Base-by-base conservation (phyloP, 768 basidiomycete genomes). In the Termitomyces bulborhizus region DNA sequence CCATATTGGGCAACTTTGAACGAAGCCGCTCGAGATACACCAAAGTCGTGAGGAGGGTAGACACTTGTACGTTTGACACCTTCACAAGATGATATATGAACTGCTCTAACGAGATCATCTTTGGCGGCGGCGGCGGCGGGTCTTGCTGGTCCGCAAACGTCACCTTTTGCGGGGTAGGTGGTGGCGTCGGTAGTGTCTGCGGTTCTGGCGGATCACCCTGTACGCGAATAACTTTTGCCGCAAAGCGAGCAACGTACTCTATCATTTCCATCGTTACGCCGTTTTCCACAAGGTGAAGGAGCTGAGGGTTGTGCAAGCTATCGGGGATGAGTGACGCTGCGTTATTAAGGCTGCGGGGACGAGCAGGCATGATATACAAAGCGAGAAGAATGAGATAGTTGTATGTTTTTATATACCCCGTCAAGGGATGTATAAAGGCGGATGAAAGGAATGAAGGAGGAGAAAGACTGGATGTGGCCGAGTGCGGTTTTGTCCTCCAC, bases 11-110 rank as follows among this genome's bases (percentile, higher is more conserved):
- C 44, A 98, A 73, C 72, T 87, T 93, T 34, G 76, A 67, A 46
- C 85, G 84, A 51, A 99, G 78, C 36, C 96, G 83, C 60, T 95
- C 88, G 60, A 99, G 85, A 73, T 95, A 98, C 60, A 96, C 77
- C 66, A 98, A 78, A 32, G 94, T 97, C 34, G 90, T 84, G 50
- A 97, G 84, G 52, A 99, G 78, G 21, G 94, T 98, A 27, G 92
- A 79, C 6, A 92, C 90, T 68, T 93, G 92, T 46, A 98, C 93
- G 65, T 93, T 90, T 41, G 90, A 90, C 66, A 80, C 79, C 58
- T 83, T 76, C 59, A 93, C 85, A 52, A 98, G 77, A 65, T 83
- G 82, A 53, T 80, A 71, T 68, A 99, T 95, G 70, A 97, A 99
- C 52, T 86, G 79, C 62, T 90, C 83, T 48, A 99, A 76, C 37